phyloP scores from a whole-genome alignment of 2,329 filamentous ascomycete species.

The Penicillium sp. region DNA sequence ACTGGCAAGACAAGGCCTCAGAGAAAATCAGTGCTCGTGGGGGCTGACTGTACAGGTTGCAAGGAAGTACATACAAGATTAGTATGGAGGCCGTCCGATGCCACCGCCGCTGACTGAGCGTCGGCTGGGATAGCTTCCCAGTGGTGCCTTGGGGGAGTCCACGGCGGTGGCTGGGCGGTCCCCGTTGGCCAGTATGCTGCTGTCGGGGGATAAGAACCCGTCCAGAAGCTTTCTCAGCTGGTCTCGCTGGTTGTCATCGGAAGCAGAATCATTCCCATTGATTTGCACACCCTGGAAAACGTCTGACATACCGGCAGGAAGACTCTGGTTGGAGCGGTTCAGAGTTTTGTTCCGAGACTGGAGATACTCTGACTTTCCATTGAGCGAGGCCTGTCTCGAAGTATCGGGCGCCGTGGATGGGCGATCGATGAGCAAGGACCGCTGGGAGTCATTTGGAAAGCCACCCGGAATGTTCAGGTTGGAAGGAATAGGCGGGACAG shows the following conservation, averaged over 20 bases:
- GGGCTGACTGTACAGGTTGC: conserved; percentile 15
- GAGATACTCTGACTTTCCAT: conserved; percentile 19
- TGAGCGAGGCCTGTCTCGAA: conserved; percentile 21
- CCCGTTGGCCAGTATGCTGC: conserved; percentile 17
- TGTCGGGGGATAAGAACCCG: conserved; percentile 31
- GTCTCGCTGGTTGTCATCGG: conserved; percentile 24
- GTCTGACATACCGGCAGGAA: conserved; percentile 22
- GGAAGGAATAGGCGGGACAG: conserved; percentile 45
- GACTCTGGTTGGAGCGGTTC: conserved; percentile 30
- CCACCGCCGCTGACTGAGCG: conserved; percentile 27
- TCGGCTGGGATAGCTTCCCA: conserved; percentile 15
- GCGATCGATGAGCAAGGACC: conserved; percentile 29
- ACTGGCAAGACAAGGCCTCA: conserved; percentile 1
- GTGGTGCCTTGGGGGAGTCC: conserved; percentile 6
- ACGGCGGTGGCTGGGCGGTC: conserved; percentile 14
- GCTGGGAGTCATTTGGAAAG: conserved; percentile 39
- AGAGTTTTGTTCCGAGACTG: conserved; percentile 26
- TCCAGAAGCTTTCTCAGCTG: conserved; percentile 38
- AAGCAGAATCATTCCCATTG: conserved; percentile 11
- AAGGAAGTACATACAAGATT: conserved; percentile 7
- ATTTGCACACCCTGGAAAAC: conserved; percentile 7
- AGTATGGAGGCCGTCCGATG: conserved; percentile 35
- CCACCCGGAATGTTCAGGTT: conserved; percentile 41
- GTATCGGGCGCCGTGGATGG: conserved; percentile 32
- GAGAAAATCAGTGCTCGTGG: conserved; percentile 3